Base-by-base conservation (phyloP, 148 eudicot species). In the Amaranthus hypochondriacus region DNA sequence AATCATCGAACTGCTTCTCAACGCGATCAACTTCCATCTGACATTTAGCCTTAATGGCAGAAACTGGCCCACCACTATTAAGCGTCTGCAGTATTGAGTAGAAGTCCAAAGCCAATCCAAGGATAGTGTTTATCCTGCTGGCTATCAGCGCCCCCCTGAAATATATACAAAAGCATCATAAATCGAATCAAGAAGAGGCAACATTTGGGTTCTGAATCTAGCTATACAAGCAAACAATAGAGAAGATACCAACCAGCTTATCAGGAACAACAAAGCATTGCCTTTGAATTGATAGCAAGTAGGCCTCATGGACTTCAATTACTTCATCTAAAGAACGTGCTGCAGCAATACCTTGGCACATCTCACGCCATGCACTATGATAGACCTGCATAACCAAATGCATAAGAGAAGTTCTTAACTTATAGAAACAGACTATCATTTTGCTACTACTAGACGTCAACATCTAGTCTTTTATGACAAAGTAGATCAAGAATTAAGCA, bases 201-300 rank as follows among this genome's bases (percentile, higher is more conserved):
- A 9, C 28, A 53, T 39, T 48, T 43, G 48, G 57, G 51, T 9
- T 43, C 47, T 47, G 14, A 2, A 9, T 42, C 11, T 49, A 66
- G 15, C 21, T 10, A 57, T 9, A 43, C 56, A 68, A 54, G 7
- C 12, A 58, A 21, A 59, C 6, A 57, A 61, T 66, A 57, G 48
- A 48, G 47, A 78, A 15, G 66, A 66, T 49, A 76, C 76, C 63
- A 65, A 95, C 98, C 89, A 95, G 88, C 82, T 90, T 95, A 79
- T 95, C 98, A 48, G 98, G 98, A 81, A 90, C 97, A 72, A 92
- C 97, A 83, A 95, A 95, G 82, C 98, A 92, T 77, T 90, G 98
- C 57, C 98, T 78, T 80, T 95, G 98, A 75, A 95, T 92, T 42
- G 96, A 90, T 80, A 87, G 77, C 83, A 95, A 92, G 82, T 95